phyloP scores from a whole-genome alignment of 2,329 filamentous ascomycete genomes.

The Colletotrichum sojae region DNA sequence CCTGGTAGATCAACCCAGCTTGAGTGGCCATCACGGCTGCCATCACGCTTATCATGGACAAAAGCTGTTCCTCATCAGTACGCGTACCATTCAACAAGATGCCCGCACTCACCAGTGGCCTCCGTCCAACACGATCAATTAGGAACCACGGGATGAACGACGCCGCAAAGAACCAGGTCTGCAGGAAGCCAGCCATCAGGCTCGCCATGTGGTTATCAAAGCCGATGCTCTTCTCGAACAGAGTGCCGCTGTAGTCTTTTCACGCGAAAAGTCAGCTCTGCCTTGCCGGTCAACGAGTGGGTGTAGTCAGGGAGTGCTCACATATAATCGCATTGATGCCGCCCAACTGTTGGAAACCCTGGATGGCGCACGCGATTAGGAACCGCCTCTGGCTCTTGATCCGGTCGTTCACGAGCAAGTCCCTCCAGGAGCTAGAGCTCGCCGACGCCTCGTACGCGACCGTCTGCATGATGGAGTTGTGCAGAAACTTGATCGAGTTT shows the following conservation, averaged over 20 bases:
- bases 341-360: conserved; percentile 59
- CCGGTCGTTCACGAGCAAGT: conserved; percentile 50
- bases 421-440: conserved; percentile 47
- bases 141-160: conserved; percentile 62
- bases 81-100: conserved; percentile 15
- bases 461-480: conserved; percentile 50
- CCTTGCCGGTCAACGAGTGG: not conserved
- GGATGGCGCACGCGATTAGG: conserved; percentile 50
- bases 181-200: conserved; percentile 66
- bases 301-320: conserved; percentile 33
- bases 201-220: conserved; percentile 59
- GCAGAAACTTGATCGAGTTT: conserved; percentile 44
- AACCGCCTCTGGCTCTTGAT: conserved; percentile 51
- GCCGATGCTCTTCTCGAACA: conserved; percentile 62
- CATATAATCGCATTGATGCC: conserved; percentile 65
- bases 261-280: not conserved
- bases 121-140: conserved; percentile 61
- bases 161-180: conserved; percentile 60
- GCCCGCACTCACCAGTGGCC: conserved; percentile 39
- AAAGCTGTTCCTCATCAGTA: conserved; percentile 43
- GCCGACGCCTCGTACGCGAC: conserved; percentile 51
- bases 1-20: conserved; percentile 56
- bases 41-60: conserved; percentile 59
- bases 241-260: conserved; percentile 59
- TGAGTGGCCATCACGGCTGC: conserved; percentile 57